Evolutionary conservation across 2,329 filamentous ascomycete species (phyloP), one percentile per base, ranked within the genome.

Genomic region (Ceratocystiopsis minuta): DNA sequence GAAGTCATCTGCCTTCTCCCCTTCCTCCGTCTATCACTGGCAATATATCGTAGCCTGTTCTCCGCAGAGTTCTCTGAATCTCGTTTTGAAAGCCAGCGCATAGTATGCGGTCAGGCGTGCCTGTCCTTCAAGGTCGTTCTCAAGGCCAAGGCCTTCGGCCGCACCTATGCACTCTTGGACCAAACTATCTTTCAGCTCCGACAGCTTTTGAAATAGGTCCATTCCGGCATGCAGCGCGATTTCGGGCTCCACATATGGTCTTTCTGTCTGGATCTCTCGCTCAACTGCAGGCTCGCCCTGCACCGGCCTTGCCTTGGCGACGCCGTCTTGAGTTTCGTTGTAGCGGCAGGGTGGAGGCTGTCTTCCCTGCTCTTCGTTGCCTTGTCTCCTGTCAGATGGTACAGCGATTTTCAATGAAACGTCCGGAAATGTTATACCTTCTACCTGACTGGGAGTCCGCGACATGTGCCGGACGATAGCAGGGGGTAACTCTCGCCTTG

Each of bases 401-500:
- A 36, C 9, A 17, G 16, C 18, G 7, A 12, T 10, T 20, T 20
- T 4, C 17, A 14, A 12, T 20, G 3, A 36, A 18, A 16, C 6
- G n/a, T n/a, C 15, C 16, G 6, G 18, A 17, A 24, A 37, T 10
- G 3, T 36, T 38, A 15, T 33, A 40, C 41, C 37, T 7, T 45
- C 32, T 1, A 24, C 37, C 7, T 35, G 42, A 12, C 45, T 45
- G 6, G 46, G 37, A 3, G 44, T 43, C 11, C 32, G 43, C 1
- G 45, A 43, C 17, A 48, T 37, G 17, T 47, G 46, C 6, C 48
- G 38, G 2, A 16, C 39, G 4, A 49, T 34, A 0, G 46, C 35
- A 15, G 16, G 38, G 1, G 48, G 48, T 10, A 49, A 37, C 12
- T 47, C 45, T 12, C 48, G 39, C 28, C 43, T 31, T 13, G 48